phyloP scores from a whole-genome alignment of 257 asterid genomes.

The Gardenia jasminoides region DNA sequence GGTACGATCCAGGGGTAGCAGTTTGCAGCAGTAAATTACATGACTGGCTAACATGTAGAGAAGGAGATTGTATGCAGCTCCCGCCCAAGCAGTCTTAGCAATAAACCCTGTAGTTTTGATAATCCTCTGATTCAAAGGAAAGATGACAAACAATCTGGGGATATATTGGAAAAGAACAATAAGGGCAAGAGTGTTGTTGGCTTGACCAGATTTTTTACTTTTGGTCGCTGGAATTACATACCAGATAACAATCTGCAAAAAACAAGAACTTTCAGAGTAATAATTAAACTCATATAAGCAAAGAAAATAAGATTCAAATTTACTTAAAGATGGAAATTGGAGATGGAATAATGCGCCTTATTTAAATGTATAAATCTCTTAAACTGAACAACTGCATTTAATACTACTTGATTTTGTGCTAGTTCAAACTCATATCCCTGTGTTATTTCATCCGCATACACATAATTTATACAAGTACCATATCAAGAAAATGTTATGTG shows the following conservation, averaged over 20 bases:
- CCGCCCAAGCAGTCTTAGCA: conserved; percentile 98
- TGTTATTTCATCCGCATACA: neutral
- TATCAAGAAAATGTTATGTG: too few species aligned
- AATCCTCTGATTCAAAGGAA: conserved; percentile 72
- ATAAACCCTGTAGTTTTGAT: conserved; percentile 85
- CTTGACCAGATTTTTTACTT: conserved; percentile 55
- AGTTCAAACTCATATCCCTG: neutral
- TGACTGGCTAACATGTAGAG: conserved; percentile 91
- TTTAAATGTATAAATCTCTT: neutral
- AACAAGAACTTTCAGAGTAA: neutral
- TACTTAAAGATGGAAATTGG: neutral
- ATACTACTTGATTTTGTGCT: neutral
- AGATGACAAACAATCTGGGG: conserved; percentile 70
- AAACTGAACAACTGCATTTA: neutral
- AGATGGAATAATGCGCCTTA: neutral
- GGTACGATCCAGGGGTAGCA: neutral
- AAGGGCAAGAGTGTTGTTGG: conserved; percentile 81
- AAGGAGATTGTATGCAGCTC: conserved; percentile 91
- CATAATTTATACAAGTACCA: too few species aligned
- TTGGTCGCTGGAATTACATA: conserved; percentile 76
- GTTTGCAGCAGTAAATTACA: conserved; percentile 33
- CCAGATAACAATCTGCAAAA: conserved; percentile 73
- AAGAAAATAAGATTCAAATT: neutral
- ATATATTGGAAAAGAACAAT: conserved; percentile 86
- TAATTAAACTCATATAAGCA: neutral